Percentiles rank a stretch among this genome's conserved stretches.
Conservation (phyloP, 768 basidiomycete genomes). For the Cytidiella melzeri region DNA sequence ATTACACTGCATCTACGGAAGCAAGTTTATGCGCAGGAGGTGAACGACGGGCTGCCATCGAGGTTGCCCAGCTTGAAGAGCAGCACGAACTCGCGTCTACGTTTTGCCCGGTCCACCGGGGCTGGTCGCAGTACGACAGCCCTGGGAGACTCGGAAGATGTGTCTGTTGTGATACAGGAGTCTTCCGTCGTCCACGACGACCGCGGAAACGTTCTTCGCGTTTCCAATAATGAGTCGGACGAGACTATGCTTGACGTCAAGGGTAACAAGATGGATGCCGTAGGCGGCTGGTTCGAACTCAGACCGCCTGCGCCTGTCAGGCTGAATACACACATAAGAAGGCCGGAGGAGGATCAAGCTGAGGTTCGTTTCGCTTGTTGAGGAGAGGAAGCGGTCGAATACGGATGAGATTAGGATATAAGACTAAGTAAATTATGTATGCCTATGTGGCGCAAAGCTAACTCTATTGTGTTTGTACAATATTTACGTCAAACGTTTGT, state of each 20-base stretch:
- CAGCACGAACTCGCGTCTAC: conserved; percentile 3
- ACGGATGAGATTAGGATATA: too few relatives aligned
- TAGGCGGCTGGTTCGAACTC: conserved; percentile 9
- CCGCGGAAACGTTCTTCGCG: conserved; percentile 4
- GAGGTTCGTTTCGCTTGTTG: too few relatives aligned
- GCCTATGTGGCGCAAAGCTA: too few relatives aligned
- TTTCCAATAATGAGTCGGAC: neutral
- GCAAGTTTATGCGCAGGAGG: conserved; percentile 9
- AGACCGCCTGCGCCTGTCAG: too few relatives aligned
- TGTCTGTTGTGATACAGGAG: conserved; percentile 10
- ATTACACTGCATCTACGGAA: conserved; percentile 58
- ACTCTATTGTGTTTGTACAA: too few relatives aligned
- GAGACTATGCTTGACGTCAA: too few relatives aligned
- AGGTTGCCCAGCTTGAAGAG: neutral
- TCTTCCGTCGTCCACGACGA: conserved; percentile 10
- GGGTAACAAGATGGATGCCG: neutral
- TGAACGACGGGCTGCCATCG: neutral
- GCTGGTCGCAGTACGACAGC: neutral
- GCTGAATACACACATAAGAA: too few relatives aligned
- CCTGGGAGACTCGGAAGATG: neutral
- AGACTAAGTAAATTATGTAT: too few relatives aligned
- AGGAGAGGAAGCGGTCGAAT: too few relatives aligned
- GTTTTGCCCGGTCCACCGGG: conserved; percentile 7
- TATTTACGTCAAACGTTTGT: too few relatives aligned
- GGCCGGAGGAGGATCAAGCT: too few relatives aligned